Conservation (phyloP, 2,329 filamentous ascomycete species). For the Leptosphaerulina australis region DNA sequence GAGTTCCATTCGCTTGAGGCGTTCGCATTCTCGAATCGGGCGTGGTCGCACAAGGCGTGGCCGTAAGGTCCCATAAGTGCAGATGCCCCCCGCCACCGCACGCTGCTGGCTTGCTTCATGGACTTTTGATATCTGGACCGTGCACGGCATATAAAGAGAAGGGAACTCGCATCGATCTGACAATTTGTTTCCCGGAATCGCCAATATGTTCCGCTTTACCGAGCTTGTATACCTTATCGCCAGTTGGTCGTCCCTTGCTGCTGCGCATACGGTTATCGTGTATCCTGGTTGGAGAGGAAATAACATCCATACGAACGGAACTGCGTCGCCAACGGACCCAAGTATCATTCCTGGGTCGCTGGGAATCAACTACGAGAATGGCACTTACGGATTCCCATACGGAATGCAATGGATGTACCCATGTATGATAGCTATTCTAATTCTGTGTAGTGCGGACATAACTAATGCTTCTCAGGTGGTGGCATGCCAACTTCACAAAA, state of each 20-base stretch:
- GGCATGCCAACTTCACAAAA: conserved; percentile 79
- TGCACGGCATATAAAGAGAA: conserved; percentile 13
- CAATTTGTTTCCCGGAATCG: conserved; percentile 1
- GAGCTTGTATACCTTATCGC: conserved; percentile 41
- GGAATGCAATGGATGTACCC: conserved; percentile 97
- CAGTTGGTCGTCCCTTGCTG: conserved; percentile 52
- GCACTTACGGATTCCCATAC: conserved; percentile 68
- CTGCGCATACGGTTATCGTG: conserved; percentile 80
- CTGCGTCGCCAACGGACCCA: conserved; percentile 50
- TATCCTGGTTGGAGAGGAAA: conserved; percentile 88
- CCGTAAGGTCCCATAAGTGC: conserved; percentile 35
- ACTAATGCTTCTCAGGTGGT: conserved; percentile 66
- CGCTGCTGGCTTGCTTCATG: conserved; percentile 25
- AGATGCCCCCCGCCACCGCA: conserved; percentile 38
- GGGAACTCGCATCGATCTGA: conserved; percentile 1
- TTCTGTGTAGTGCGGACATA: not conserved
- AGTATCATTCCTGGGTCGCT: conserved; percentile 50
- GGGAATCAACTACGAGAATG: conserved; percentile 54
- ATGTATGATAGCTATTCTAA: conserved; percentile 64
- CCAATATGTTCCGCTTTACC: conserved; percentile 45
- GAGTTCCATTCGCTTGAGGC: conserved; percentile 18
- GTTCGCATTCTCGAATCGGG: conserved; percentile 18
- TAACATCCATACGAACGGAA: conserved; percentile 78
- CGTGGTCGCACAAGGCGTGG: conserved; percentile 31
- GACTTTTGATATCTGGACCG: conserved; percentile 9